phyloP scores from a whole-genome alignment of 441 rosid species.

The Adansonia madagascariensis region DNA sequence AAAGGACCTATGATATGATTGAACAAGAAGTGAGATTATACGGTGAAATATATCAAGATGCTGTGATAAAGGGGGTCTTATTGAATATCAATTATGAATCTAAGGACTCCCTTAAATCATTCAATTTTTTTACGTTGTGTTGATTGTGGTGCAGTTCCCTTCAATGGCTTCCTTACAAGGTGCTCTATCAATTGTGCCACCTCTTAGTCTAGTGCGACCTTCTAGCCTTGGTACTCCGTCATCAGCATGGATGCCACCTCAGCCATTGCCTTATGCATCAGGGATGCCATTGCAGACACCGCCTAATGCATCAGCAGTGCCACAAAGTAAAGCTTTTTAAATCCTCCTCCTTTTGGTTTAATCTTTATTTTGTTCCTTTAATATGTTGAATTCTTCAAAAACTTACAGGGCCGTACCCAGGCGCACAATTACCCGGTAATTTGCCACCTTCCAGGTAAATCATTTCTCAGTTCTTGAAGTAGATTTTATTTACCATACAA shows the following conservation, averaged over 20 bases:
- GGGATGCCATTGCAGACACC: constrained; percentile 53
- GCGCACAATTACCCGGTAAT: constrained; percentile 41
- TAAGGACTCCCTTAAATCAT: too few species aligned
- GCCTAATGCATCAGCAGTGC: constrained; percentile 41
- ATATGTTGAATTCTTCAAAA: constrained; percentile 33
- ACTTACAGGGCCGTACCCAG: constrained; percentile 52
- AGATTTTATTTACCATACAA: background rate
- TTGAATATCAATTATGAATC: too few species aligned
- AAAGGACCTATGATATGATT: too few species aligned
- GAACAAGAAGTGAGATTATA: too few species aligned
- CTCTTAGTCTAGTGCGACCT: constrained; percentile 47
- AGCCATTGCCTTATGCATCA: constrained; percentile 50
- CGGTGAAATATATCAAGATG: too few species aligned
- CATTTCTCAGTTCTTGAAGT: background rate
- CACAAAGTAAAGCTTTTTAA: constrained; percentile 42
- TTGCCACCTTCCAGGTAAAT: constrained; percentile 51
- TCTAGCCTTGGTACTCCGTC: constrained; percentile 50
- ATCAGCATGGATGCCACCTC: constrained; percentile 60
- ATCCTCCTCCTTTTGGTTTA: background rate
- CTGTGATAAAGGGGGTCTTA: too few species aligned
- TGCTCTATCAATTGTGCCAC: constrained; percentile 58
- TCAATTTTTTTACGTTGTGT: background rate
- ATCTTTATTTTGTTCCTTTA: constrained; percentile 2
- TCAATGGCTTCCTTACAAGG: constrained; percentile 71
- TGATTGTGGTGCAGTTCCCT: constrained; percentile 62